Conservation (phyloP, 345 rosid genomes). For the Sisymbrium altissimum region DNA sequence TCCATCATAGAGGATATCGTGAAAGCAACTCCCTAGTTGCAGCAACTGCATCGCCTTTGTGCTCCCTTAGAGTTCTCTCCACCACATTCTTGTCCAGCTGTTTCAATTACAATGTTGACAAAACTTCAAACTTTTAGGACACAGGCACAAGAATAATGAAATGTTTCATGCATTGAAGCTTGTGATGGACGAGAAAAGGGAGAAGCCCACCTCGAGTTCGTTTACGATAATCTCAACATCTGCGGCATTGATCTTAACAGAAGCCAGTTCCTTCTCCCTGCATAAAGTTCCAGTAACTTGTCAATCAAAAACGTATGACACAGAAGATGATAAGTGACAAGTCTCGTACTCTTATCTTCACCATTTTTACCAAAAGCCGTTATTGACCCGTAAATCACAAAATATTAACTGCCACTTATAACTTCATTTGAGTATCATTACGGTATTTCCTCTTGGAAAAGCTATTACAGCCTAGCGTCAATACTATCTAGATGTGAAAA, state of each 20-base stretch:
- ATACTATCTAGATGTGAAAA: background rate
- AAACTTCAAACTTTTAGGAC: slow-evolving; percentile 4
- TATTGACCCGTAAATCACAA: background rate
- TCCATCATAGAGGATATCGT: slow-evolving; percentile 36
- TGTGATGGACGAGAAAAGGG: background rate
- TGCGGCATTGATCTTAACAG: slow-evolving; percentile 89
- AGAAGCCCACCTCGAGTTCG: slow-evolving; percentile 76
- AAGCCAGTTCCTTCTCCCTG: slow-evolving; percentile 96
- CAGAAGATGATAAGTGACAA: background rate
- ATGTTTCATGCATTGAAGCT: background rate
- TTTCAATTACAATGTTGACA: background rate
- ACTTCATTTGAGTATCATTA: background rate
- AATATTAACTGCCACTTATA: background rate
- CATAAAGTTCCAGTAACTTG: background rate
- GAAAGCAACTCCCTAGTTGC: slow-evolving; percentile 79
- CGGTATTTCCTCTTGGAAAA: background rate
- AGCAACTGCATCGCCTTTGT: slow-evolving; percentile 94
- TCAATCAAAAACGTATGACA: background rate
- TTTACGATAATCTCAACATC: slow-evolving; percentile 88
- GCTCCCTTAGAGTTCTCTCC: slow-evolving; percentile 91
- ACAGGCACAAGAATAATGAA: background rate
- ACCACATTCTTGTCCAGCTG: slow-evolving; percentile 89
- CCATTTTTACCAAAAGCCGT: background rate
- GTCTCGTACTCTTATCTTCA: background rate
- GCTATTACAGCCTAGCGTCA: background rate